phyloP scores from a whole-genome alignment of 192 early-diverging fungal species.

The Cladochytrium replicatum region DNA sequence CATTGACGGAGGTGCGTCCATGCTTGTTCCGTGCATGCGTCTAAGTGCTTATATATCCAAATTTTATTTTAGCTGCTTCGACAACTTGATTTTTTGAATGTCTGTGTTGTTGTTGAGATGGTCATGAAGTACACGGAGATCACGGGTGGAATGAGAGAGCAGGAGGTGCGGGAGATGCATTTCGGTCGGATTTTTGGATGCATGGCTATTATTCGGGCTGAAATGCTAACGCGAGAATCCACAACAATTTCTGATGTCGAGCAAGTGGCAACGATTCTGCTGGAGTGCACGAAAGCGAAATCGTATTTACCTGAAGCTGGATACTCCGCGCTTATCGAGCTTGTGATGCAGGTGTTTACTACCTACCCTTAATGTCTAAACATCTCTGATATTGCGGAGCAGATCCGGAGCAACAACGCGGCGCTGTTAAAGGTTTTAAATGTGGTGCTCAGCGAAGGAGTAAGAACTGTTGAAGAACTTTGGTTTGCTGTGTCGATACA shows the following conservation, averaged over 20 bases:
- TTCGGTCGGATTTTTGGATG: constrained; percentile 89
- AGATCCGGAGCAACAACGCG: no score
- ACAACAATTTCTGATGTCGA: constrained; percentile 61
- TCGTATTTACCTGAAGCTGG: constrained; percentile 71
- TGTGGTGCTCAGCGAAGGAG: constrained; percentile 17
- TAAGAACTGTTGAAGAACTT: constrained; percentile 30
- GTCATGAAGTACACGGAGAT: constrained; percentile 56
- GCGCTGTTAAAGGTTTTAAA: constrained; percentile 7
- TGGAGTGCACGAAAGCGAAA: constrained; percentile 61
- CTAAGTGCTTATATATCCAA: neutral
- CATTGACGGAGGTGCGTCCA: constrained; percentile 67
- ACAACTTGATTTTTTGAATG: constrained; percentile 25
- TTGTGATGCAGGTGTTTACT: constrained; percentile 23
- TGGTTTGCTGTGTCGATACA: constrained; percentile 38
- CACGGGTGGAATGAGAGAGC: constrained; percentile 50
- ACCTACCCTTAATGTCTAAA: constrained; percentile 1
- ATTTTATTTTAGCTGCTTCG: constrained; percentile 8
- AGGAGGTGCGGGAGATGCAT: constrained; percentile 82
- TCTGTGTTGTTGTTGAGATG: constrained; percentile 57
- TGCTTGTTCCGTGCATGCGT: no score
- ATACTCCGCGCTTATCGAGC: constrained; percentile 54
- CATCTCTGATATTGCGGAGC: no score
- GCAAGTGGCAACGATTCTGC: constrained; percentile 50
- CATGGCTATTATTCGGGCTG: constrained; percentile 71
- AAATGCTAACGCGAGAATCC: constrained; percentile 49